phyloP scores from a whole-genome alignment of 495 filamentous ascomycete genomes.

The Schizothecium vesticola region DNA sequence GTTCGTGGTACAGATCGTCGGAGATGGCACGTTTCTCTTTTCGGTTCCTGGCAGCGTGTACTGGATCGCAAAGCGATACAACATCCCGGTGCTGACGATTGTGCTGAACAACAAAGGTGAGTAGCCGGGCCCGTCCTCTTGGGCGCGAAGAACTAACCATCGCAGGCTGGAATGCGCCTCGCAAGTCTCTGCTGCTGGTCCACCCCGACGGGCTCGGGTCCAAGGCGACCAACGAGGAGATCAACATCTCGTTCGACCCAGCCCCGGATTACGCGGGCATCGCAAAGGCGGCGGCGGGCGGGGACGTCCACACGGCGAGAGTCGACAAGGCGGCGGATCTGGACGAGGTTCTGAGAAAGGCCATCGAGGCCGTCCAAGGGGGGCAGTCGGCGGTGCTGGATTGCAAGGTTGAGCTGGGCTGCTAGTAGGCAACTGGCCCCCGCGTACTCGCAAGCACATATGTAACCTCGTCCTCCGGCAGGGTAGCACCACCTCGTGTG shows the following conservation, averaged over 20 bases:
- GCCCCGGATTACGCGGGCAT: slow-evolving; percentile 88
- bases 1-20: slow-evolving; percentile 90
- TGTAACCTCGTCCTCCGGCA: not conserved
- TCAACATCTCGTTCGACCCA: slow-evolving; percentile 86
- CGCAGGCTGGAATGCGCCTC: slow-evolving; percentile 79
- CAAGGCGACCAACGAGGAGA: slow-evolving; percentile 72
- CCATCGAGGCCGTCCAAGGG: slow-evolving; percentile 60
- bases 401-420: slow-evolving; percentile 41
- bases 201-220: slow-evolving; percentile 78
- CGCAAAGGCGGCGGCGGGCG: slow-evolving; percentile 81
- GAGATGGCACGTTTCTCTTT: slow-evolving; percentile 89
- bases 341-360: slow-evolving; percentile 56
- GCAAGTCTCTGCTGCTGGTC: slow-evolving; percentile 68
- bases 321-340: slow-evolving; percentile 58
- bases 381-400: slow-evolving; percentile 66
- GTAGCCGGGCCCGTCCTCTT: slow-evolving; percentile 8
- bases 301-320: slow-evolving; percentile 59
- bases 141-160: slow-evolving; percentile 4
- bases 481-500: not conserved
- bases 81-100: slow-evolving; percentile 83
- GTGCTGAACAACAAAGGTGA: slow-evolving; percentile 87
- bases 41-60: slow-evolving; percentile 84
- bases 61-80: slow-evolving; percentile 84
- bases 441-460: not conserved
- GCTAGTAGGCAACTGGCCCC: slow-evolving; percentile 15